Percentiles rank a stretch among this genome's conserved stretches.
Evolutionary conservation across 2,329 filamentous ascomycete genomes (phyloP).

Genomic region (Sclerotinia spermophila): DNA sequence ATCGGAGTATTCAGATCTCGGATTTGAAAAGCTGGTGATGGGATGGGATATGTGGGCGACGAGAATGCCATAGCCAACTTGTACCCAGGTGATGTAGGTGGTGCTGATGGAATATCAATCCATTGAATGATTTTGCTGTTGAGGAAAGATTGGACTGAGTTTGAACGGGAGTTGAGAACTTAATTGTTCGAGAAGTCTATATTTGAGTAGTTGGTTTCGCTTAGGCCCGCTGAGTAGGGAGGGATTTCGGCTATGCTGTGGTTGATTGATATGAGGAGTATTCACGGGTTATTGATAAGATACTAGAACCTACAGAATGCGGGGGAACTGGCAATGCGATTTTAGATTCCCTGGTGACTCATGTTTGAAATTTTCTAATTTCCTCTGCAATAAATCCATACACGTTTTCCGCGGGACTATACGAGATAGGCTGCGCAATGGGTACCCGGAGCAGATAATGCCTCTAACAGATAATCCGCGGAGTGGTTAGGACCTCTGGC

Average conservation of each 20-base stretch:
- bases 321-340: not conserved
- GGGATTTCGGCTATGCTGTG: constrained; percentile 20
- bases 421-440: no score
- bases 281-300: not conserved
- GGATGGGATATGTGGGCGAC: no score
- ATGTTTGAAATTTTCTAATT: not conserved
- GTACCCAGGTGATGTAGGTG: constrained; percentile 17
- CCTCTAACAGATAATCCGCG: no score
- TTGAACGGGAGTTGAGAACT: constrained; percentile 18
- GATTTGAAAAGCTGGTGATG: no score
- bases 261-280: not conserved
- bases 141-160: constrained; percentile 18
- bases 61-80: constrained; percentile 15
- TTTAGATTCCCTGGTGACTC: not conserved
- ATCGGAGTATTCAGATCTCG: no score
- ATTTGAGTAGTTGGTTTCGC: not conserved
- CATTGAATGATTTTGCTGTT: constrained; percentile 4
- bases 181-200: constrained; percentile 19
- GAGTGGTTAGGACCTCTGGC: no score
- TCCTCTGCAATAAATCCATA: not conserved
- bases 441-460: no score
- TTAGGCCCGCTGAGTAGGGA: constrained; percentile 19
- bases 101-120: not conserved
- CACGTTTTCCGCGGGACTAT: not conserved
- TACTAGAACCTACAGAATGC: not conserved